Evolutionary conservation across 1,284 basidiomycete species (phyloP).

Genomic region (Naganishia cerealis): DNA sequence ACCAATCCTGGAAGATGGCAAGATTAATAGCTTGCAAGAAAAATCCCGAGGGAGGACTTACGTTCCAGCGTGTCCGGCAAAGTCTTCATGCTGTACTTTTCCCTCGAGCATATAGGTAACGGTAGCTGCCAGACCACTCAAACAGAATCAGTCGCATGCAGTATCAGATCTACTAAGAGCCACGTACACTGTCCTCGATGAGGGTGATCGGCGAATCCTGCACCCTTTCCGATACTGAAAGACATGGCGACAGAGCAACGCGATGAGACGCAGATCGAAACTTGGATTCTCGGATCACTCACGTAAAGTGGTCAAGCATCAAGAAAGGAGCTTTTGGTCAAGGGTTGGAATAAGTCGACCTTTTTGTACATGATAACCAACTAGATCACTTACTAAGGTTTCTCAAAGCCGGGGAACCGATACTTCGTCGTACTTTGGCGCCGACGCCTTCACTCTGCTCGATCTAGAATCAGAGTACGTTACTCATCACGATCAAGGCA

Average conservation of each 20-base stretch:
- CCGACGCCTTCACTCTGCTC: constrained; percentile 88
- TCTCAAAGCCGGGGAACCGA: constrained; percentile 71
- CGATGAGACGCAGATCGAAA: constrained; percentile 5
- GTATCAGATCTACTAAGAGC: not conserved
- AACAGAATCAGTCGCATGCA: not conserved
- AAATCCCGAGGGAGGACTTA: constrained; percentile 33
- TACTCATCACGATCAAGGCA: not conserved
- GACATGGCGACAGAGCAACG: not conserved
- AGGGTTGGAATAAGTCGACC: not conserved
- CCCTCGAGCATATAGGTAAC: constrained; percentile 85
- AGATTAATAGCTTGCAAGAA: constrained; percentile 1
- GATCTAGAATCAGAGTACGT: constrained; percentile 41
- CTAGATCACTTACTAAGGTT: constrained; percentile 59
- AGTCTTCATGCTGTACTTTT: constrained; percentile 76
- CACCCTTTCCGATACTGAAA: constrained; percentile 57
- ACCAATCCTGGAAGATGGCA: constrained; percentile 58
- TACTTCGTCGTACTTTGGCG: constrained; percentile 82
- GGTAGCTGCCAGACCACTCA: constrained; percentile 41
- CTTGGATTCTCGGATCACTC: not conserved
- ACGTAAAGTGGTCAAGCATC: constrained; percentile 58
- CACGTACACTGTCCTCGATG: constrained; percentile 71
- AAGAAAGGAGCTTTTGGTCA: constrained; percentile 68
- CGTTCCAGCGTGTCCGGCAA: constrained; percentile 75
- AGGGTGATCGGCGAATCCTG: constrained; percentile 64
- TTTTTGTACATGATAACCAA: not conserved